A percentile compares a stretch with the other conserved stretches of the same genome.
Evolutionary conservation across 1,284 basidiomycete genomes (phyloP).

Genomic region (Mycena sp.): DNA sequence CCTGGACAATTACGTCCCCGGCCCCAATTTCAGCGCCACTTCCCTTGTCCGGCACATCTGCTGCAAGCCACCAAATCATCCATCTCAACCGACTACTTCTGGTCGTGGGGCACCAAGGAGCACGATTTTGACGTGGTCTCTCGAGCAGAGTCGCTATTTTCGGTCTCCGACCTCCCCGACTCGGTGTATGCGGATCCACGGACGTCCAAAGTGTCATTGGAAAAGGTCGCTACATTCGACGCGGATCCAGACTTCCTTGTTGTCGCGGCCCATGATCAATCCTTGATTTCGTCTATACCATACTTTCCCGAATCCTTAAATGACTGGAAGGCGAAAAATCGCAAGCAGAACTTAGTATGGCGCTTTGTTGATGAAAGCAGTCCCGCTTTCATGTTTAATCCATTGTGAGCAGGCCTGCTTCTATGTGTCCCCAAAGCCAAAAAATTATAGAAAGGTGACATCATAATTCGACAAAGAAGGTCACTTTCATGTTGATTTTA

Average conservation of each 20-base stretch:
- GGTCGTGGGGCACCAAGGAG: not conserved
- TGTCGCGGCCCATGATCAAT: not conserved
- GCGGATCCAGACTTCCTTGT: constrained; percentile 3
- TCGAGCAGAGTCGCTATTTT: constrained; percentile 19
- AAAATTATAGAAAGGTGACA: too few species aligned
- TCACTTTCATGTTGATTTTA: too few species aligned
- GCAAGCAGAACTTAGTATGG: constrained; percentile 6
- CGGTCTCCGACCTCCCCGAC: not conserved
- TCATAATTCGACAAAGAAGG: too few species aligned
- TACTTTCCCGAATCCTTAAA: not conserved
- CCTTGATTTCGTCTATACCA: not conserved
- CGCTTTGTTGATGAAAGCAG: not conserved
- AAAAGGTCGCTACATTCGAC: constrained; percentile 17
- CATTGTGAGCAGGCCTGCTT: too few species aligned
- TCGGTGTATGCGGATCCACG: constrained; percentile 1
- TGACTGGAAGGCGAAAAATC: not conserved
- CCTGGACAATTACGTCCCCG: constrained; percentile 31
- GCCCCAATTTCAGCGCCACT: constrained; percentile 17
- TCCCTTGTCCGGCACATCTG: constrained; percentile 25
- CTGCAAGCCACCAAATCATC: constrained; percentile 12
- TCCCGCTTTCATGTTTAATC: constrained; percentile 1
- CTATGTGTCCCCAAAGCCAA: too few species aligned
- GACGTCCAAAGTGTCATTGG: constrained; percentile 8
- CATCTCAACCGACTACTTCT: constrained; percentile 22
- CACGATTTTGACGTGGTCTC: constrained; percentile 17